Percentiles rank a stretch among this genome's conserved stretches.
phyloP scores from a whole-genome alignment of 805 yeast species.

The Yarrowia hollandica region DNA sequence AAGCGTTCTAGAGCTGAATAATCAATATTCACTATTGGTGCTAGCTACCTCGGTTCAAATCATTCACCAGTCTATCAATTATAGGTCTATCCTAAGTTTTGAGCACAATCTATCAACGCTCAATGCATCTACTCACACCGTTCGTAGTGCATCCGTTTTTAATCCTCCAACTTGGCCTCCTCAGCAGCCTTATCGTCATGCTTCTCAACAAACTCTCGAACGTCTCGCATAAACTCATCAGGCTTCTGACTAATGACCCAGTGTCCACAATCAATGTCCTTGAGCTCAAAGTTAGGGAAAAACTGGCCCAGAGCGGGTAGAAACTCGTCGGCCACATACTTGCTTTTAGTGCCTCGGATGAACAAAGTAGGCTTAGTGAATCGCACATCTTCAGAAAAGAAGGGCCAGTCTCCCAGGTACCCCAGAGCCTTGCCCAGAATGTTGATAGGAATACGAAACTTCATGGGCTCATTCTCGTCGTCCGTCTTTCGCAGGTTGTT shows the following conservation, averaged over 20 bases:
- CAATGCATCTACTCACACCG: no score
- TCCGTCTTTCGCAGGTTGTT: conserved; percentile 60
- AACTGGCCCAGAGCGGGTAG: conserved; percentile 69
- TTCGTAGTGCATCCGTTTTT: neutral
- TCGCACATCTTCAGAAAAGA: conserved; percentile 51
- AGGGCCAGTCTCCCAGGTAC: conserved; percentile 78
- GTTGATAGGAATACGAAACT: conserved; percentile 68
- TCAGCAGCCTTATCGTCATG: conserved; percentile 16
- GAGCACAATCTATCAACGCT: no score
- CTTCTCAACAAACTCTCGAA: conserved; percentile 22
- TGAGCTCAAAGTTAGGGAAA: conserved; percentile 74
- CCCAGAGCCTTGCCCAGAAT: conserved; percentile 60
- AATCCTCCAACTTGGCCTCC: neutral
- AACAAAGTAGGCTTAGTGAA: conserved; percentile 76
- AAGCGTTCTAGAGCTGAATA: no score
- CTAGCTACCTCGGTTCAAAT: no score
- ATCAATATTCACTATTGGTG: no score
- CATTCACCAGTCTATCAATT: no score
- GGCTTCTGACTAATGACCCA: conserved; percentile 49
- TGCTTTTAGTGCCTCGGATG: conserved; percentile 73
- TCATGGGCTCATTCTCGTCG: conserved; percentile 40
- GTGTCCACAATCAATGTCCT: conserved; percentile 83
- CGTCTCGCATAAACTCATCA: conserved; percentile 19
- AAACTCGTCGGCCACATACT: conserved; percentile 80
- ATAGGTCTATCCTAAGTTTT: no score